Evolutionary conservation across 495 filamentous ascomycete genomes (phyloP), one percentile per base, ranked within the genome.

Genomic region (Coniosporium apollinis): DNA sequence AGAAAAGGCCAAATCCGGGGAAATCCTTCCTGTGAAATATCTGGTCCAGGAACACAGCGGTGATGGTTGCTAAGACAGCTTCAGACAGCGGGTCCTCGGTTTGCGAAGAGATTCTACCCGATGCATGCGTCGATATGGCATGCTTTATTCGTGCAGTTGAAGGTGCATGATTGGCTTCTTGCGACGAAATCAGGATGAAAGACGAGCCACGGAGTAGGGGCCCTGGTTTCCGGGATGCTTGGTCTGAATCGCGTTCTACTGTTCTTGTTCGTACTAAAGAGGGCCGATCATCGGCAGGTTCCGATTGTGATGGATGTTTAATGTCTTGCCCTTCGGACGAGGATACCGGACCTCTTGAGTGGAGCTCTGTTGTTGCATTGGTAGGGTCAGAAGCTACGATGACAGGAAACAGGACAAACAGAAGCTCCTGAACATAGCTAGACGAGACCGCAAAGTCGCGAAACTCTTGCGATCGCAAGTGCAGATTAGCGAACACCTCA

Each of bases 281-380:
- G 2, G 68, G 58, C 11, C 59, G 47, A 36, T 58, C 59, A 18
- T 46, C 56, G 13, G 64, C 56, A 3, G 64, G 62, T 20, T 67
- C 67, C 13, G 76, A 77, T 10, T 79, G 62, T 3, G 85, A 81
- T 14, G 79, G 69, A 34, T 86, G 74, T 19, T 82, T 72, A 4
- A 93, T 75, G 58, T 85, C 82, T 38, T 77, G 72, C 8, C 83
- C 86, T 39, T 87, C 81, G 43, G 93, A 89, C 16, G 70, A 85
- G 34, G 93, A 69, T 1, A 71, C 65, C 19, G 77, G 79, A 39
- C 86, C 74, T 28, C 76, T 67, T 16, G 80, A 80, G 45, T 80
- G 72, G 14, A 94, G 59, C 50, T 97, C 89, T 9, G 70, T 79
- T 45, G 86, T 78, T 3, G 89, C 72, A 38, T 67, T 76, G 26